Evolutionary conservation across 2,329 filamentous ascomycete species (phyloP).

Genomic region (Dendryphion nanum): DNA sequence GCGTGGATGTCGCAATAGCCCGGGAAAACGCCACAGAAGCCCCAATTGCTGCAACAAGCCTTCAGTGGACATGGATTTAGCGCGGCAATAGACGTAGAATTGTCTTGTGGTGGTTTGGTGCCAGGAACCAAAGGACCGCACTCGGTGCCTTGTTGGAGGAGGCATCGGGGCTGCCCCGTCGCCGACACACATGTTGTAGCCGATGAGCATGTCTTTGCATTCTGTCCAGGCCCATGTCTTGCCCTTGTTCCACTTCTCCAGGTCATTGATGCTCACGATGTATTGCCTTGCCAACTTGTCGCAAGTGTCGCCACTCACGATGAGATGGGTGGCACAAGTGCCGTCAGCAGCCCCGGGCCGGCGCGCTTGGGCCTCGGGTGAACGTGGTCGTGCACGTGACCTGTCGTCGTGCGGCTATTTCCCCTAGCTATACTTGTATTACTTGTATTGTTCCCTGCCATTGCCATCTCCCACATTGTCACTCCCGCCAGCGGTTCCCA

Average conservation of each 20-base stretch:
- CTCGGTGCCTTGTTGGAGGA: slow-evolving; percentile 33
- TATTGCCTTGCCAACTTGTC: slow-evolving; percentile 29
- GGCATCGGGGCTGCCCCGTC: slow-evolving; percentile 40
- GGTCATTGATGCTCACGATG: slow-evolving; percentile 36
- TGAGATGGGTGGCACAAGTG: slow-evolving; percentile 38
- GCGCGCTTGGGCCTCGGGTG: slow-evolving; percentile 24
- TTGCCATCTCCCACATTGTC: too few relatives aligned
- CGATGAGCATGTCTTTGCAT: slow-evolving; percentile 34
- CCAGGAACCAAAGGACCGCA: slow-evolving; percentile 49
- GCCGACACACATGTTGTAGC: slow-evolving; percentile 42
- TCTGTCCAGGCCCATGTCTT: slow-evolving; percentile 48
- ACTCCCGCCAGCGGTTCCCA: too few relatives aligned
- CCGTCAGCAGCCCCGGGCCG: slow-evolving; percentile 27
- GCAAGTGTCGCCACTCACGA: slow-evolving; percentile 39
- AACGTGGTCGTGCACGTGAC: neutral
- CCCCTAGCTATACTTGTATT: too few relatives aligned
- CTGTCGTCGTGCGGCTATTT: neutral
- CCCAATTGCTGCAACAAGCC: slow-evolving; percentile 11
- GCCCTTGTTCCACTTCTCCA: slow-evolving; percentile 41
- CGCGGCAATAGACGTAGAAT: slow-evolving; percentile 9
- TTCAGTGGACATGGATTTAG: slow-evolving; percentile 14
- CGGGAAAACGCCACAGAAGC: slow-evolving; percentile 25
- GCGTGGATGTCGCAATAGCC: slow-evolving; percentile 42
- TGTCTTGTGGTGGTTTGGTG: slow-evolving; percentile 14
- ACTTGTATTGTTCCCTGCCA: too few relatives aligned